Evolutionary conservation across 2,329 filamentous ascomycete genomes (phyloP).

Genomic region (Colletotrichum endophyticum): DNA sequence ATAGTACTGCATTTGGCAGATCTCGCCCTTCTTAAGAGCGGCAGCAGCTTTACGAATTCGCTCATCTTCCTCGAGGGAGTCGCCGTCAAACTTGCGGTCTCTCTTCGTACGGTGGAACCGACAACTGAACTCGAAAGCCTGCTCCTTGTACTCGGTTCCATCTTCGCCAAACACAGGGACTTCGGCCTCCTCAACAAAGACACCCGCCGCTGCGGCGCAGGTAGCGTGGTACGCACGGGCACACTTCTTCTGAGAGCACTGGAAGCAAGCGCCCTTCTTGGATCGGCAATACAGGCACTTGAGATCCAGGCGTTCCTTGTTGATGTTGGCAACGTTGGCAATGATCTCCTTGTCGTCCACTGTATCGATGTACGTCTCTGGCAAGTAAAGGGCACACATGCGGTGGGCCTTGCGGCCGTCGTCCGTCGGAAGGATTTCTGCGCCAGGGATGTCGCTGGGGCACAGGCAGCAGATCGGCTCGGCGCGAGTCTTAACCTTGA

Average conservation of each 20-base stretch:
- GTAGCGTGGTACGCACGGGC: conserved; percentile 93
- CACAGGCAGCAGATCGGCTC: conserved; percentile 90
- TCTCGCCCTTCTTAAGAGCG: conserved; percentile 72
- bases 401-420: conserved; percentile 87
- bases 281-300: conserved; percentile 96
- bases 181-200: conserved; percentile 86
- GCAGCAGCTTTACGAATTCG: conserved; percentile 72
- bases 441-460: conserved; percentile 84
- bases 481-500: conserved; percentile 72
- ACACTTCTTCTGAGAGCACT: conserved; percentile 95
- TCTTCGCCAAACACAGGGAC: conserved; percentile 89
- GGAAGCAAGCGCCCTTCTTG: conserved; percentile 94
- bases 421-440: conserved; percentile 85
- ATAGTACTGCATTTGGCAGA: conserved; percentile 86
- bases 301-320: conserved; percentile 85
- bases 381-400: conserved; percentile 87
- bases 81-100: conserved; percentile 74
- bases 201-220: conserved; percentile 89
- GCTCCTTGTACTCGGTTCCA: conserved; percentile 89
- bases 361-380: conserved; percentile 85
- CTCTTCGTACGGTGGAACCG: conserved; percentile 92
- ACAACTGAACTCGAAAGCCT: conserved; percentile 91
- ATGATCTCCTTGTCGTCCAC: conserved; percentile 76
- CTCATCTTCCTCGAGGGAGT: conserved; percentile 72
- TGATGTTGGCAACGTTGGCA: conserved; percentile 79